These are phyloP conservation scores for Colletotrichum sp. DNA, from an alignment of 2,329 filamentous ascomycete genomes.

Conservation along the genomic window DNA sequence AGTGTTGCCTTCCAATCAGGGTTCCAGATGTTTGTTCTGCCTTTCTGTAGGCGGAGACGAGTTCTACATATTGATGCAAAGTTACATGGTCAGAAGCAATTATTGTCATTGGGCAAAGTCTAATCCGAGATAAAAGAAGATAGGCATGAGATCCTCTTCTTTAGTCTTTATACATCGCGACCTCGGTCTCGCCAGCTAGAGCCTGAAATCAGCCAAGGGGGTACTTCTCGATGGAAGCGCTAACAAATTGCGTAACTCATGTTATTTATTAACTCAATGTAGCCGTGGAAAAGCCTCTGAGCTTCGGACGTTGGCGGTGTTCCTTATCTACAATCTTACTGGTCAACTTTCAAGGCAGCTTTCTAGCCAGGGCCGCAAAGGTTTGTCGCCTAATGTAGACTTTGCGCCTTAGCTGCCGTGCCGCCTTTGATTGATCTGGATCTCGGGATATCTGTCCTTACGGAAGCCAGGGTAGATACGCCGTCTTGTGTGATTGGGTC, in stretches of 20 bases:
- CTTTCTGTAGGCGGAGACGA: not conserved
- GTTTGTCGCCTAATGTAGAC: conserved; percentile 37
- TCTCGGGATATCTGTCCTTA: conserved; percentile 32
- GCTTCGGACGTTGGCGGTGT: conserved; percentile 31
- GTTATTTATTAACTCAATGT: not conserved
- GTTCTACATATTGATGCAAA: not conserved
- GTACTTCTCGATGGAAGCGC: conserved; percentile 28
- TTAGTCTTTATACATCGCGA: not conserved
- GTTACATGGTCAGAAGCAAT: not conserved
- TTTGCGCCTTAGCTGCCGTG: conserved; percentile 34
- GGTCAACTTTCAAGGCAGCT: conserved; percentile 30
- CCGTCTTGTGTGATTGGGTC: conserved; percentile 17
- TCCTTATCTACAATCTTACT: conserved; percentile 34
- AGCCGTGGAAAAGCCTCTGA: conserved; percentile 24
- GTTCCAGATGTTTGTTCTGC: not conserved
- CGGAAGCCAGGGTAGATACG: conserved; percentile 26
- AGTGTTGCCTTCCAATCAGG: not conserved
- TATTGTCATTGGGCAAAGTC: not conserved
- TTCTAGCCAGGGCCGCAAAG: conserved; percentile 32
- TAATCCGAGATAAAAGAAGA: not conserved
- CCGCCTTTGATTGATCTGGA: conserved; percentile 35
- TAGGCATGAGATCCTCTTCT: not conserved
- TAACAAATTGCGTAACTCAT: conserved; percentile 1
- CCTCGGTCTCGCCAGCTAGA: conserved; percentile 29
- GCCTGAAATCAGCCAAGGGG: conserved; percentile 30